phyloP scores from a whole-genome alignment of 106 monocot species.

The Allium sativum region DNA sequence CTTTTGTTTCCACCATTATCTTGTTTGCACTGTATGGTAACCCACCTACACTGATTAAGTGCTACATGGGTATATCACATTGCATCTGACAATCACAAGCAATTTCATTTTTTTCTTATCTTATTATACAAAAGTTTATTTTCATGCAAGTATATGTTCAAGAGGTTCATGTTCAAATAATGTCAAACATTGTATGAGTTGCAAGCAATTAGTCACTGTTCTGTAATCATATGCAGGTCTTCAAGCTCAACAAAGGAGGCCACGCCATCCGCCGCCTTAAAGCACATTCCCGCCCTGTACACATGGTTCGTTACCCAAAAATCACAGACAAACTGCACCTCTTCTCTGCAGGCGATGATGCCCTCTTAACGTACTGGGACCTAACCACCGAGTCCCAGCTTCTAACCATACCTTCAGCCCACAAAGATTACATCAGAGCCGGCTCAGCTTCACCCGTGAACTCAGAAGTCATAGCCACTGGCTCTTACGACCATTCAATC shows the following conservation, averaged over 20 bases:
- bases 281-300: constrained; percentile 60
- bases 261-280: constrained; percentile 52
- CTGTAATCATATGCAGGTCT: constrained; percentile 7
- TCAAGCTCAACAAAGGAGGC: constrained; percentile 33
- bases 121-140: no score
- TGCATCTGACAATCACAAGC: no score
- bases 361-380: constrained; percentile 77
- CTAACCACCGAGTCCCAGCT: constrained; percentile 44
- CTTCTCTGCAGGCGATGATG: constrained; percentile 86
- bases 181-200: no score
- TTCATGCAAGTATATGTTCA: no score
- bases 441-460: constrained; percentile 50
- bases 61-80: no score
- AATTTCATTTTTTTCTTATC: no score
- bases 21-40: no score
- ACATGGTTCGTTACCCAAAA: constrained; percentile 60
- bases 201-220: no score
- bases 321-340: constrained; percentile 65
- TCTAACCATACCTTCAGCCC: constrained; percentile 44
- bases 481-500: constrained; percentile 76
- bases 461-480: constrained; percentile 65
- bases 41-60: no score
- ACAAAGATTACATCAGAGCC: constrained; percentile 81
- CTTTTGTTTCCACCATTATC: no score
- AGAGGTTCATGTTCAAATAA: no score